Percentiles rank a stretch among this genome's conserved stretches.
phyloP scores from a whole-genome alignment of 108 stramenopile genomes.

The Seminavis robusta region DNA sequence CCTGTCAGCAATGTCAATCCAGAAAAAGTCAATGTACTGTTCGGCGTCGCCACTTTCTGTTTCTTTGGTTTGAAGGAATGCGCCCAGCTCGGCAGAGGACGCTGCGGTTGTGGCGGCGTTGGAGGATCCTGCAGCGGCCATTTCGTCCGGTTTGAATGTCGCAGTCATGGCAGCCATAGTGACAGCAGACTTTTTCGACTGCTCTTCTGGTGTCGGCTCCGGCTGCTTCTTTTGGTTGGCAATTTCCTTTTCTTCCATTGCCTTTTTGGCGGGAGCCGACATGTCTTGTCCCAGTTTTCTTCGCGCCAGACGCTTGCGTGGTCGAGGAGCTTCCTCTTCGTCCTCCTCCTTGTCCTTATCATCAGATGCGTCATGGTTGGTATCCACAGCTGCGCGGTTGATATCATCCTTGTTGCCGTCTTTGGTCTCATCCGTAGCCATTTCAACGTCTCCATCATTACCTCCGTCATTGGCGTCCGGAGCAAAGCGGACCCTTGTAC shows the following conservation, averaged over 20 bases:
- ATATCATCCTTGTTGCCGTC: background rate
- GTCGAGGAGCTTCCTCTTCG: constrained; percentile 18
- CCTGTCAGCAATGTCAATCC: constrained; percentile 91
- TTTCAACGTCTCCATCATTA: background rate
- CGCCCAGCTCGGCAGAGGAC: constrained; percentile 24
- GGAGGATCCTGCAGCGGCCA: constrained; percentile 32
- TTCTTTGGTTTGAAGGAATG: constrained; percentile 12
- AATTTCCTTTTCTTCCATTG: constrained; percentile 15
- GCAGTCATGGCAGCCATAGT: constrained; percentile 31
- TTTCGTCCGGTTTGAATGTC: constrained; percentile 51
- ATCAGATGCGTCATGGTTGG: too few species aligned
- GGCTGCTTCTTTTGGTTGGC: constrained; percentile 4
- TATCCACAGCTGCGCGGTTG: too few species aligned
- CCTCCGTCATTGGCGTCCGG: background rate
- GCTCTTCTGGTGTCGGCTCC: background rate
- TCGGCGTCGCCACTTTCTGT: constrained; percentile 12
- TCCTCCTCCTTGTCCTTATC: constrained; percentile 4
- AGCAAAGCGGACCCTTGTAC: background rate
- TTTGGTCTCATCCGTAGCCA: background rate
- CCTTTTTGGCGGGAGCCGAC: constrained; percentile 41
- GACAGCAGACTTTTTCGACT: background rate
- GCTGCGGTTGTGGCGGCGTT: constrained; percentile 15
- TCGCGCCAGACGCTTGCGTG: constrained; percentile 12
- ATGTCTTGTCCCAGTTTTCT: constrained; percentile 12
- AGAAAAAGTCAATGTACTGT: constrained; percentile 85